Percentiles rank a stretch among this genome's conserved stretches.
phyloP scores from a whole-genome alignment of 768 basidiomycete species.

The Phaffia tasmanica region DNA sequence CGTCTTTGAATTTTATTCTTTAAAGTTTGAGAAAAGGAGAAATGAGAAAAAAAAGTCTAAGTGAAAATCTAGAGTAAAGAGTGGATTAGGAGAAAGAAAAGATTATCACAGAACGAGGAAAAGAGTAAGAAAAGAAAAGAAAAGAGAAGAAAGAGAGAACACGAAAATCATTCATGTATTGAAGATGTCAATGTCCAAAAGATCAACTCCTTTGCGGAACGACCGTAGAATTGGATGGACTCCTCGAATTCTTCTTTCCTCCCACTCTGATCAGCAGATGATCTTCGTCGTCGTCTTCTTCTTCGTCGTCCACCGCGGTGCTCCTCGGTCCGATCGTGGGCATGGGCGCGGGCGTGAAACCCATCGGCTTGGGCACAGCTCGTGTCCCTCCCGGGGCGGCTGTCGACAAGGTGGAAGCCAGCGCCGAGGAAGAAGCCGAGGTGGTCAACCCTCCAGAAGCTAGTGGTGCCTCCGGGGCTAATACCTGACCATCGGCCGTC shows the following conservation, averaged over 20 bases:
- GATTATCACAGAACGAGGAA: too few species aligned
- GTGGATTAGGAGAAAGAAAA: too few species aligned
- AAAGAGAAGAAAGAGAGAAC: too few species aligned
- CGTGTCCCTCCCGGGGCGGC: constrained; percentile 17
- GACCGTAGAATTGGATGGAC: constrained; percentile 15
- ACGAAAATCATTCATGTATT: too few species aligned
- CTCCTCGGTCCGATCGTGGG: neutral
- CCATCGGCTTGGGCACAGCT: neutral
- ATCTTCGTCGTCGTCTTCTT: constrained; percentile 6
- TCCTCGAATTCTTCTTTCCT: neutral
- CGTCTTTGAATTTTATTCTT: too few species aligned
- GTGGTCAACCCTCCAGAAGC: constrained; percentile 1
- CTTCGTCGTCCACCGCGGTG: constrained; percentile 1
- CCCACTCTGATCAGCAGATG: constrained; percentile 5
- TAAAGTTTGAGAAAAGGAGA: too few species aligned
- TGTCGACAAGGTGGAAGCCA: constrained; percentile 12
- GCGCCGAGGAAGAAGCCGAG: constrained; percentile 15
- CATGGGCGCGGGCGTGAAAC: neutral
- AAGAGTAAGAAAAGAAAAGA: too few species aligned
- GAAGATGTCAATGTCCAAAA: too few species aligned
- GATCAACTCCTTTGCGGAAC: constrained; percentile 26
- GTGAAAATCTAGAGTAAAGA: too few species aligned
- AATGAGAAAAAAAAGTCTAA: too few species aligned
- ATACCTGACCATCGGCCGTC: neutral
- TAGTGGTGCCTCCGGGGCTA: neutral